These are phyloP conservation scores for Haematococcus sp. DNA, from an alignment of 139 green algal genomes.

Conservation along the genomic window DNA sequence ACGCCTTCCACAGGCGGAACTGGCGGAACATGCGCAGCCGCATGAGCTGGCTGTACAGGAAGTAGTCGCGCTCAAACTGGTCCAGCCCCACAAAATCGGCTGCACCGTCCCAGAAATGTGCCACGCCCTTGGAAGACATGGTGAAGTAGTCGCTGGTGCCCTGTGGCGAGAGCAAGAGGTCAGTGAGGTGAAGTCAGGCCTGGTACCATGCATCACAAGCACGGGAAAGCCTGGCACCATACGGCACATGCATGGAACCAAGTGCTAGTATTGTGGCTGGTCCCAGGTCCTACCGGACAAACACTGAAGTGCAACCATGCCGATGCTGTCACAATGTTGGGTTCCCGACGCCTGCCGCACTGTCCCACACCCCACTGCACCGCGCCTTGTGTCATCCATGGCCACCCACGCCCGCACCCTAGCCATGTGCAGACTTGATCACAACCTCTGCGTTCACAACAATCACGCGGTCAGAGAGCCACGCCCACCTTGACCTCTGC, in stretches of 20 bases:
- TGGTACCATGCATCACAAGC: not conserved
- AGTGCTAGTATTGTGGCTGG: too few species aligned
- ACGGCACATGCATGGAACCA: not conserved
- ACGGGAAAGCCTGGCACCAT: not conserved
- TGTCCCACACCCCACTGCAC: not conserved
- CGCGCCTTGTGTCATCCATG: not conserved
- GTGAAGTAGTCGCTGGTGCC: conserved; percentile 48
- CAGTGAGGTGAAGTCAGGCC: too few species aligned
- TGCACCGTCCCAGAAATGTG: conserved; percentile 40
- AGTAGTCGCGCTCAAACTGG: conserved; percentile 64
- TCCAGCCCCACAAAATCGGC: conserved; percentile 59
- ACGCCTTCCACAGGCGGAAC: conserved; percentile 39
- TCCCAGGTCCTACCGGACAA: too few species aligned
- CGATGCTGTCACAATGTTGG: not conserved
- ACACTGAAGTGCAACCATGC: too few species aligned
- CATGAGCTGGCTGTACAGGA: conserved; percentile 57
- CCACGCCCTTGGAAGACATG: conserved; percentile 57
- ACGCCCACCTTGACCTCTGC: conserved; percentile 30
- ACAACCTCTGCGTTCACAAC: not conserved
- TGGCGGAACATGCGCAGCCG: conserved; percentile 41
- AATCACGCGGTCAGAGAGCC: not conserved
- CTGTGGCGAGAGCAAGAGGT: conserved; percentile 8
- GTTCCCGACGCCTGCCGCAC: not conserved
- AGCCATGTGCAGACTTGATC: too few species aligned
- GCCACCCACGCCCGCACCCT: not conserved